A percentile compares a stretch with the other conserved stretches of the same genome.
Evolutionary conservation across 139 green algal genomes (phyloP).

Genomic region (Pseudopediastrum boryanum): DNA sequence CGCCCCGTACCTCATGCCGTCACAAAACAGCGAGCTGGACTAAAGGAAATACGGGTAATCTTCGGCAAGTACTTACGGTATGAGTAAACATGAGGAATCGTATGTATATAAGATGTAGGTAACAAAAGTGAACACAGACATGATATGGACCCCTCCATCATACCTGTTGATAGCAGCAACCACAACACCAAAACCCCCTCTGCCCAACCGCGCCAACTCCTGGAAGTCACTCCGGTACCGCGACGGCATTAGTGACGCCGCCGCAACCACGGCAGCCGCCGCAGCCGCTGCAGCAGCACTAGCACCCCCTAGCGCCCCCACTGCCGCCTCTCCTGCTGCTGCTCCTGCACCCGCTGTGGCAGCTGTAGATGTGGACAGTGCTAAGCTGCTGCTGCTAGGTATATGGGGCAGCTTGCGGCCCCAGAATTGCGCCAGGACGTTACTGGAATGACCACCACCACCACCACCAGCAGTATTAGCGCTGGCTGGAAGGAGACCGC

Average conservation of each 20-base stretch:
- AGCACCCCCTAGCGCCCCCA: not conserved
- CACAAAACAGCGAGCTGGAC: too few species aligned
- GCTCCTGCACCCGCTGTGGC: not conserved
- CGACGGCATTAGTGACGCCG: not conserved
- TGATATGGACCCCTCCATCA: too few species aligned
- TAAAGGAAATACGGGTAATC: too few species aligned
- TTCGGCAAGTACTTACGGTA: too few species aligned
- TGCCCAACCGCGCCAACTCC: constrained; percentile 79
- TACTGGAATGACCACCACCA: too few species aligned
- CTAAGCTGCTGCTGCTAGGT: not conserved
- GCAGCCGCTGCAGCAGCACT: constrained; percentile 3
- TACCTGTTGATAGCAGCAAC: constrained; percentile 83
- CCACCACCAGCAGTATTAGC: too few species aligned
- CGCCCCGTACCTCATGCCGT: too few species aligned
- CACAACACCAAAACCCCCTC: constrained; percentile 88
- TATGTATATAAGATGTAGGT: too few species aligned
- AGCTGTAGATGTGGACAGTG: not conserved
- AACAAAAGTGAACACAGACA: too few species aligned
- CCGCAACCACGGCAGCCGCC: not conserved
- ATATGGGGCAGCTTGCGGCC: not conserved
- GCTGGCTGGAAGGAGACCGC: too few species aligned
- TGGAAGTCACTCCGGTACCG: constrained; percentile 75
- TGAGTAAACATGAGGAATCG: too few species aligned
- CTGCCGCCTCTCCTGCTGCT: not conserved
- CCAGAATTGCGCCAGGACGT: too few species aligned